Percentiles rank a stretch among this genome's conserved stretches.
Conservation (phyloP, 306 rosid genomes). For the Sicyos baderoa region DNA sequence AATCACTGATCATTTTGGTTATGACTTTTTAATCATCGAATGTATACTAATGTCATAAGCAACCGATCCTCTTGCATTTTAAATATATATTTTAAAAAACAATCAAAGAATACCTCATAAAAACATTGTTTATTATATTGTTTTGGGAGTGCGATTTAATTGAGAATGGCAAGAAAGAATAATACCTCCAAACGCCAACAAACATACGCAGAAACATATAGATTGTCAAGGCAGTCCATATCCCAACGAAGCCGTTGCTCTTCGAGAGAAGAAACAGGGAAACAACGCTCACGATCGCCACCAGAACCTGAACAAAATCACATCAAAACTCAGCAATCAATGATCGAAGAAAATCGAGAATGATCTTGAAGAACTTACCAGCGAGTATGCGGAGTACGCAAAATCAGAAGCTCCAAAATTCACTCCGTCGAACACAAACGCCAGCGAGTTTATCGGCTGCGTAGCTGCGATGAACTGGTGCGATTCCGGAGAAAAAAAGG, state of each 20-base stretch:
- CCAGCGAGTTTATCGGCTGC: slow-evolving; percentile 81
- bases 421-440: slow-evolving; percentile 89
- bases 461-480: slow-evolving; percentile 89
- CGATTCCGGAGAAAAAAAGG: not conserved
- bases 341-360: not conserved
- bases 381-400: slow-evolving; percentile 77
- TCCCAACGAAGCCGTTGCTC: slow-evolving; percentile 66
- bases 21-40: too few relatives aligned
- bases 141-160: too few relatives aligned
- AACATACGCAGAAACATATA: slow-evolving; percentile 78
- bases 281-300: slow-evolving; percentile 55
- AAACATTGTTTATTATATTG: too few relatives aligned
- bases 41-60: too few relatives aligned
- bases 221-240: slow-evolving; percentile 84
- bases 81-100: too few relatives aligned
- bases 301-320: slow-evolving; percentile 44
- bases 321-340: not conserved
- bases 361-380: slow-evolving; percentile 39
- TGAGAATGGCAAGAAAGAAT: not conserved
- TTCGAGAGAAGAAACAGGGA: slow-evolving; percentile 52
- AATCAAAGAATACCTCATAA: too few relatives aligned
- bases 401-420: slow-evolving; percentile 96
- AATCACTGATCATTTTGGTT: too few relatives aligned
- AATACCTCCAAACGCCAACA: slow-evolving; percentile 88
- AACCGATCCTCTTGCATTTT: too few relatives aligned